Base-by-base conservation (phyloP, 306 rosid genomes). In the Pyrus pyrifolia region DNA sequence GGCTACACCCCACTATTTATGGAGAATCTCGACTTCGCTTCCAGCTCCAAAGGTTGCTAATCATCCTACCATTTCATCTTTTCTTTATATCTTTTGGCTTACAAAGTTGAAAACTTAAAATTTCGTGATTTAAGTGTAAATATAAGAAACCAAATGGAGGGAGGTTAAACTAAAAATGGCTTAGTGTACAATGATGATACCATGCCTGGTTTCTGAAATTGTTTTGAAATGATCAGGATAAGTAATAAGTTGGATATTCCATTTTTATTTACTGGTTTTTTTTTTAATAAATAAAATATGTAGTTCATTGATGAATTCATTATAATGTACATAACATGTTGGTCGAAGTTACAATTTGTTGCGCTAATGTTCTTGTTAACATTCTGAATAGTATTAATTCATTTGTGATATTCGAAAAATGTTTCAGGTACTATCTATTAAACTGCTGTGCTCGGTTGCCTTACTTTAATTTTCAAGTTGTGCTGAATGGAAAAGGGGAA, bases 1-100 rank as follows among this genome's bases (percentile, higher is more conserved):
- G 98, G 98, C 11, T 94, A 90, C 74, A 79, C 97, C 11, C 89
- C 97, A 25, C 89, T 85, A 18, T 91, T 85, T 77, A 83, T 87
- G 0, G 97, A 90, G 74, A 81, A 78, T 18, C 94, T 90, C 40
- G 87, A 93, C 55, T 88, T 89, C 11, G 68, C 81, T 49, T 76
- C 88, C 5, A 60, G n/a, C 69, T 59, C 89, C 81, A 84, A 60
- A 88, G 97, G 98, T 93, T 55, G 18, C 51, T 61, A 19, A 42
- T 69, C 35, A 19, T 1, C 22, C 9, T 31, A 4, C 15, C 22
- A 45, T 51, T 21, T 4, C 30, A 5, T 52, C 13, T 60, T 77
- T 31, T 76, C 3, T 52, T 23, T 60, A 51, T 4, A 9, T 52
- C 13, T 60, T 15, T 27, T 15, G 6, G 12, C 29, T 46, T 61